Base-by-base conservation (phyloP, 345 rosid species). In the Camelina laxa region DNA sequence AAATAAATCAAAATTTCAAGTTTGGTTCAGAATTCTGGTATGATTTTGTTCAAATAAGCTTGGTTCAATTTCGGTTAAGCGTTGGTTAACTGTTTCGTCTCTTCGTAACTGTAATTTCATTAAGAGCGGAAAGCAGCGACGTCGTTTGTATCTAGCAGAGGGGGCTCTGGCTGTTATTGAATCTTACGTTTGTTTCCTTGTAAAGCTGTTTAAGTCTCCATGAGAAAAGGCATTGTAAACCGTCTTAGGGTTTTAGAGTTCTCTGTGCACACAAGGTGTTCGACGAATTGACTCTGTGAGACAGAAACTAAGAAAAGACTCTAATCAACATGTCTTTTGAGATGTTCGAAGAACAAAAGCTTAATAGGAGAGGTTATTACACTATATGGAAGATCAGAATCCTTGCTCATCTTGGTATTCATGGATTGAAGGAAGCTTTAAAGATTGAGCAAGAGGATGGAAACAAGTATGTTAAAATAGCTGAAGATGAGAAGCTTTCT, bases 401-500 rank as follows among this genome's bases (percentile, higher is more conserved):
- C 19, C 67, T 7, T 62, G 35, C 67, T 22, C 67, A 22, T n/a
- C 24, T 62, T 12, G 14, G 7, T 4, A 0, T 62, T 42, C 36
- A 21, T 21, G 36, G 67, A 22, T 62, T 42, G 36, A 22, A 4
- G 14, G 48, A 62, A 42, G 53, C 53, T 15, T 22, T 62, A 42
- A 42, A 61, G 67, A 22, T 62, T 62, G 67, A 62, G 38, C 53
- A 62, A 20, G 38, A 15, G 3, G 41, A 27, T 24, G 54, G 55
- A 24, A 27, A 60, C 17, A 38, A 13, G 21, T 60, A 20, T 20
- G 48, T 60, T 20, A 7, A 6, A 7, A 38, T 38, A 60, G 47
- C 17, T 60, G 21, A 42, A 21, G 19, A 61, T 61, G 50, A 61
- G 51, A 62, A 62, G 4, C 19, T 20, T 31, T 48, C 31, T 31